Conservation (phyloP, 768 basidiomycete species). For the Fistulinella prunicolor region DNA sequence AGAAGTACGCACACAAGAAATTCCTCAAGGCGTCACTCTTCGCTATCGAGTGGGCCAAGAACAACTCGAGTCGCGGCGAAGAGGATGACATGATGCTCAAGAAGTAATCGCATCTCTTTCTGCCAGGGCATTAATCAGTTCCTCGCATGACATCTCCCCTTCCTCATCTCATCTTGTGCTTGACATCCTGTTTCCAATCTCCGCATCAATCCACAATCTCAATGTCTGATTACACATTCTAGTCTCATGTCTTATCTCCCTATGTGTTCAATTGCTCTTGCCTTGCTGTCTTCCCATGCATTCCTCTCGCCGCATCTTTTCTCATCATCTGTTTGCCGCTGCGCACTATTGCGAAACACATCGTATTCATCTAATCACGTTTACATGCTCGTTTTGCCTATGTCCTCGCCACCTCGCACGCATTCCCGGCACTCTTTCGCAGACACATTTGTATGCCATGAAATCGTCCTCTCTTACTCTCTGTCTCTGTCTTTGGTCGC, state of each 20-base stretch:
- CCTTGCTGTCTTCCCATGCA: conserved; percentile 38
- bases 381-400: conserved; percentile 36
- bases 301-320: conserved; percentile 21
- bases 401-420: conserved; percentile 18
- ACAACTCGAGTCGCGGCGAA: conserved; percentile 40
- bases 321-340: conserved; percentile 24
- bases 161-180: conserved; percentile 31
- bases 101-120: conserved; percentile 23
- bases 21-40: conserved; percentile 89
- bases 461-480: neutral
- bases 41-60: conserved; percentile 72
- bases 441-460: conserved; percentile 28
- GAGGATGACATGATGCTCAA: conserved; percentile 31
- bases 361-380: conserved; percentile 33
- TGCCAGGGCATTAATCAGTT: conserved; percentile 12
- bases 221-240: conserved; percentile 39
- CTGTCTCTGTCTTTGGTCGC: conserved; percentile 14
- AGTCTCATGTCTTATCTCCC: conserved; percentile 34
- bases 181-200: conserved; percentile 35
- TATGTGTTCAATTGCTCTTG: conserved; percentile 37
- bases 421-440: conserved; percentile 20
- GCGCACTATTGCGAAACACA: conserved; percentile 36
- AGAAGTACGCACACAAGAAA: conserved; percentile 97
- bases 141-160: conserved; percentile 23
- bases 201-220: conserved; percentile 35